Evolutionary conservation across 352 stramenopile species (phyloP), one percentile per base, ranked within the genome.

Genomic region (Phytopythium helicoides): DNA sequence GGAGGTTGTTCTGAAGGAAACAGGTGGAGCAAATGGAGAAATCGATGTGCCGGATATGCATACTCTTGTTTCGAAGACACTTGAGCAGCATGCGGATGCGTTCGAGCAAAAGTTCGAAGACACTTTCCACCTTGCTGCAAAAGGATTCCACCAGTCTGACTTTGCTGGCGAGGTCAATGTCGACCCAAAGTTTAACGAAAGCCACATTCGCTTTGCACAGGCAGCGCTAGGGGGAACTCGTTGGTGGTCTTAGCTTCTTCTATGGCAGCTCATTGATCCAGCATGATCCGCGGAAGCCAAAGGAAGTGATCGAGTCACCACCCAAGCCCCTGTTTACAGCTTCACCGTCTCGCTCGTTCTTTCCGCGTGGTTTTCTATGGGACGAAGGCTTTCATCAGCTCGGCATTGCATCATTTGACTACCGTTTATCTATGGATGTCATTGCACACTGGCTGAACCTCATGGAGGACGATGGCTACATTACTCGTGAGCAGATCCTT

Each of bases 381-480:
- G 93, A 98, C 54, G 93, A 98, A 85, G 92, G 93, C 14, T 98
- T 98, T 61, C 93, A 98, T 56, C 85, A 97, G 66, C 66, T 97
- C 15, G 69, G 95, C 3, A 73, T 97, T 36, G 64, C 57, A 3
- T 52, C 71, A 3, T 97, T 94, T 58, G 85, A 97, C 57, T 48
- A 64, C 6, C 54, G 51, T 11, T 77, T 97, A 37, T 80, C 80
- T 8, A 67, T 69, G 15, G 81, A 97, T 50, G 73, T 97, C 19
- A 65, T 98, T 16, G 67, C 70, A 0, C 86, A 97, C 56, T 98
- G 93, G 93, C 55, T 98, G 34, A 63, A 61, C 2, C 46, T 91
- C 0, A 96, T 98, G 88, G 73, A 94, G 40, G 61, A 79, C 1
- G 70, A 87, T 40, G 93, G 92, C 12, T 98, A 96, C 68, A 97